Base-by-base conservation (phyloP, 305 asterid genomes). In the Plantago rigida region DNA sequence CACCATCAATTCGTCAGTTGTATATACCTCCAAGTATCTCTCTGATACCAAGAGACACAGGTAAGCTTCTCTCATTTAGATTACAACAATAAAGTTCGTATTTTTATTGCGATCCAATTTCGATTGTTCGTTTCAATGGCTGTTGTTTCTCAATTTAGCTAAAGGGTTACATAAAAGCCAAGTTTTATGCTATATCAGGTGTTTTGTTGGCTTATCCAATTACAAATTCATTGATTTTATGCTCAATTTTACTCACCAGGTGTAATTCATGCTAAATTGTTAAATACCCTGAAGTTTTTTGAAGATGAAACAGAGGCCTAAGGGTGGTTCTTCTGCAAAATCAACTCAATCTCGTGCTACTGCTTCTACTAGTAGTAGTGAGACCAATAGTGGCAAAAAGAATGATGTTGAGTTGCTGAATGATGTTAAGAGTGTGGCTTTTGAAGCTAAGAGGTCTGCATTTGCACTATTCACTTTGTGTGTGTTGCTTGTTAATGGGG, bases 401-500 rank as follows among this genome's bases (percentile, higher is more conserved):
- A 67, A 36, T 64, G 69, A 60, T n/a, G 65, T 62, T 22, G 59
- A 44, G 15, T 65, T 36, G 73, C 54, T 36, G 34, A 55, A 3
- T 39, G 73, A 60, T 70, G 26, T 22, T 22, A 69, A 65, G 48
- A 66, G 66, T 53, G 78, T 68, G 51, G 67, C 50, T 66, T 64
- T 82, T 80, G 61, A 67, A 65, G 93, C 87, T 51, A 78, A 75
- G 75, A 86, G 98, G 69, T 83, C 98, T 29, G 26, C 80, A 2
- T 81, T 75, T 69, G 92, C 64, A 66, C 75, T 92, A 45, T 51
- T 92, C 51, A 66, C 84, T 39, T 68, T 87, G 80, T 80, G 88
- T 72, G 84, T 83, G 69, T 65, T 88, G 72, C 80, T 70, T 53
- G 19, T 78, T 9, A 74, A 86, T 67, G 96, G 93, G 60, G 69